Base-by-base conservation (phyloP, 176 grass and related monocot genomes). In the Stipa capillata region DNA sequence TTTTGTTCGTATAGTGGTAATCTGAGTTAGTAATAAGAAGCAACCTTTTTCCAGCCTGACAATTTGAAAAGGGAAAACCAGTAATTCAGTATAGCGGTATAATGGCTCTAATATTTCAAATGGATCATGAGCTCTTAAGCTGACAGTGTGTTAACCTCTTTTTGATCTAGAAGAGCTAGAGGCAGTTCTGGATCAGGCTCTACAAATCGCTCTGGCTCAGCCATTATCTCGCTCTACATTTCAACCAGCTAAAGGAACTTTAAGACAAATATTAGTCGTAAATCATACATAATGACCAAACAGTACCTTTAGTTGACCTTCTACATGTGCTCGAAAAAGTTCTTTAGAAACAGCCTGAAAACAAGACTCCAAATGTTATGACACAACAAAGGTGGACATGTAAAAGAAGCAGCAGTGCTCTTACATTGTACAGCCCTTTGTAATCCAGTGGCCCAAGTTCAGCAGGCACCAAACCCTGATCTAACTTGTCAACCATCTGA, bases 121-220 rank as follows among this genome's bases (percentile, higher is more conserved):
- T 52, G 25, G 50, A 74, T 50, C 33, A 52, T 42, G 28, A 34
- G 7, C 24, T 74, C 11, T 33, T 60, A 87, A 72, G 80, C 32
- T 48, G 20, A 65, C 10, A 18, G 24, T 62, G 32, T 50, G 40
- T 82, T 56, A 84, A 97, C 94, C 94, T 97, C 94, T 34, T 94
- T 97, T 92, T 97, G 91, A 94, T 97, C 94, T 79, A 97, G 89
- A 85, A 97, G 91, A 90, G 89, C 91, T 76, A 97, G 78, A 81
- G 94, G 94, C 41, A 97, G 85, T 86, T 97, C 94, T 51, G 94
- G 91, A 87, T 97, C 94, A 73, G 91, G 94, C 66, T 97, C 94
- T 77, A 94, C 87, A 94, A 94, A 97, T 90, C 91, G 87, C 82
- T 97, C 94, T 56, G 94, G 94, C 69, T 88, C 83, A 72, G 94